A percentile compares a stretch with the other conserved stretches of the same genome.
Evolutionary conservation across 2,329 filamentous ascomycete species (phyloP).

Genomic region (Apiospora pterosperma): DNA sequence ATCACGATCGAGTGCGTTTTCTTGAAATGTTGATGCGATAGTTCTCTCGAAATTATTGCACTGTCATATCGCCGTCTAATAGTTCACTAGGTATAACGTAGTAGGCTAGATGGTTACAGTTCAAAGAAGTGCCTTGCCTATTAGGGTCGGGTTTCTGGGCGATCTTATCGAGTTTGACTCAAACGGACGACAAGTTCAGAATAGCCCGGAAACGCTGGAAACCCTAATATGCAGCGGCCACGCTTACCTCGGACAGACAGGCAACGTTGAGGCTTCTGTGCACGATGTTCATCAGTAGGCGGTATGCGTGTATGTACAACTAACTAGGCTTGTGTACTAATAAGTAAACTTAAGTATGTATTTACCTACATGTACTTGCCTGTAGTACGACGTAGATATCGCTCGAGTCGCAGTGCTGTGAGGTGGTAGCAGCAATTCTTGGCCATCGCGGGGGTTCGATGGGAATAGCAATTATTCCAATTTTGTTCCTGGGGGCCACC

Average conservation of each 20-base stretch:
- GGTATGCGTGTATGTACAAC: neutral
- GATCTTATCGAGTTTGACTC: neutral
- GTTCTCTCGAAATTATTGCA: neutral
- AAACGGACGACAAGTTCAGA: neutral
- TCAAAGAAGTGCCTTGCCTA: neutral
- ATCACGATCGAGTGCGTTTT: neutral
- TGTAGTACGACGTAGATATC: too few relatives aligned
- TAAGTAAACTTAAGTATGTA: too few relatives aligned
- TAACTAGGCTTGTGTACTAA: too few relatives aligned
- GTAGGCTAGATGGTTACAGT: neutral
- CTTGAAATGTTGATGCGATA: neutral
- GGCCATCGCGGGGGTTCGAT: neutral
- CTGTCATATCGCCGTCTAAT: neutral
- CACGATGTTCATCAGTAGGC: neutral
- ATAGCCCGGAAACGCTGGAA: neutral
- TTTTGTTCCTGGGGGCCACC: neutral
- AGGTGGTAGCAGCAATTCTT: neutral
- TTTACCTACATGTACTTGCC: too few relatives aligned
- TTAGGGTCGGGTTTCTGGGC: neutral
- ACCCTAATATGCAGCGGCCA: neutral
- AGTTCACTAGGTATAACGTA: too few relatives aligned
- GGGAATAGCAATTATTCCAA: neutral
- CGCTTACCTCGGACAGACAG: neutral
- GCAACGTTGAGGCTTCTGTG: neutral
- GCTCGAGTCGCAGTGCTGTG: too few relatives aligned